phyloP scores from a whole-genome alignment of 371 early-diverging fungal species.

The Chytridium lagenaria region DNA sequence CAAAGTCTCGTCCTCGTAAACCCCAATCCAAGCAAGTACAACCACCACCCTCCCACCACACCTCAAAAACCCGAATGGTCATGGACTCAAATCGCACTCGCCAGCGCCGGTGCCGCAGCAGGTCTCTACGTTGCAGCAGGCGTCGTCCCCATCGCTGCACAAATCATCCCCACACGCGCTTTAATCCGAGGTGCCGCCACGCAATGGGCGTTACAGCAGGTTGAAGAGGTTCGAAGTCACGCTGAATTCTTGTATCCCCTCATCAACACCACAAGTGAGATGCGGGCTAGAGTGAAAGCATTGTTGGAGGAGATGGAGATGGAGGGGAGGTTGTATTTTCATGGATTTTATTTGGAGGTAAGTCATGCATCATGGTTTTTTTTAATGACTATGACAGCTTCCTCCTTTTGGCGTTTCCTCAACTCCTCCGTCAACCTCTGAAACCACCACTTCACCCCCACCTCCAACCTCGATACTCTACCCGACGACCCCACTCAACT shows the following conservation, averaged over 20 bases:
- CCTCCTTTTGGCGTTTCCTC: slow-evolving; percentile 18
- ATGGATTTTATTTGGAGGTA: slow-evolving; percentile 41
- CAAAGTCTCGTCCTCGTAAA: not conserved
- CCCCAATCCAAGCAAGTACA: not conserved
- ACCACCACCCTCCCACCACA: not conserved
- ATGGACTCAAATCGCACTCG: slow-evolving; percentile 24
- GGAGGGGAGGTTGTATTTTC: slow-evolving; percentile 31
- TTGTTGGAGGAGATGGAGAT: slow-evolving; percentile 40
- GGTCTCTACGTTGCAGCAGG: slow-evolving; percentile 30
- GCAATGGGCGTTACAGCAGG: slow-evolving; percentile 29
- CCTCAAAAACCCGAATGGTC: not conserved
- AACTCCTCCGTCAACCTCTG: slow-evolving; percentile 1
- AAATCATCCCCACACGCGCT: slow-evolving; percentile 25
- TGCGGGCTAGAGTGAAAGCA: slow-evolving; percentile 38
- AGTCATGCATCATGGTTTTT: not conserved
- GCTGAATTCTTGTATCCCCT: slow-evolving; percentile 47
- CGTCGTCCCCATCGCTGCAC: slow-evolving; percentile 29
- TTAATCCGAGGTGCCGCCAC: slow-evolving; percentile 25
- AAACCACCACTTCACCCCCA: not conserved
- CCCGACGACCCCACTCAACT: slow-evolving; percentile 14
- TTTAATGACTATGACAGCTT: too few relatives aligned
- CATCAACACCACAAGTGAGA: slow-evolving; percentile 31
- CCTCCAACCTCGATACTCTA: not conserved
- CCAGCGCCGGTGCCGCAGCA: slow-evolving; percentile 39
- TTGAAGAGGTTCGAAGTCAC: slow-evolving; percentile 39